Evolutionary conservation across 148 eudicot species (phyloP).

Genomic region (Silene latifolia): DNA sequence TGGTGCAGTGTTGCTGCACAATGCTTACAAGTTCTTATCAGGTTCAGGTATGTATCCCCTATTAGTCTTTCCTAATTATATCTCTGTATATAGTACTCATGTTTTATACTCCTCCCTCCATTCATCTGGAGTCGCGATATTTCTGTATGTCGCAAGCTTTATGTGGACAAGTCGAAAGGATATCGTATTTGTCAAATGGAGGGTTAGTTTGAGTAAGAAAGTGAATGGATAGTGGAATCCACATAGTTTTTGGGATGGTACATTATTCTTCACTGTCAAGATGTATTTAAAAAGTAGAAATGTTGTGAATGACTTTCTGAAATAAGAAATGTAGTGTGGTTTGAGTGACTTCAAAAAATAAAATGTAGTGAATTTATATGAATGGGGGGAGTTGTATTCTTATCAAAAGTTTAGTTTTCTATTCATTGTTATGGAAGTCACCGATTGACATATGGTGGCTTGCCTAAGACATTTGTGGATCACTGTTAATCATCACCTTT

Average conservation of each 20-base stretch:
- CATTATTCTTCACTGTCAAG: not conserved
- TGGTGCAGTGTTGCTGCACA: conserved; percentile 56
- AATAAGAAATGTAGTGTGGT: too few species aligned
- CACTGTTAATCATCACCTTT: not conserved
- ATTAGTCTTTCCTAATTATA: not conserved
- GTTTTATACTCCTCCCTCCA: not conserved
- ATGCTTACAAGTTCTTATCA: conserved; percentile 76
- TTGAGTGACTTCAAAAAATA: too few species aligned
- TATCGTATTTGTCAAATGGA: not conserved
- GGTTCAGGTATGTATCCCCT: conserved; percentile 45
- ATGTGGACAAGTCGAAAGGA: not conserved
- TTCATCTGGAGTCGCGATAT: not conserved
- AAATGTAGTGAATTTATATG: not conserved
- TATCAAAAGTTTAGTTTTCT: not conserved
- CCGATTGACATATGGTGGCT: not conserved
- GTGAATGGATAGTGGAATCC: not conserved
- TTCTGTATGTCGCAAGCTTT: not conserved
- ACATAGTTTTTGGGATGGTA: not conserved
- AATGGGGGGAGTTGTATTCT: not conserved
- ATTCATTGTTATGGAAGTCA: not conserved
- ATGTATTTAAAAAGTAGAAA: not conserved
- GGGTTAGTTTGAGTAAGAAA: not conserved
- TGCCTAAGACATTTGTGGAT: not conserved
- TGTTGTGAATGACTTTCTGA: not conserved
- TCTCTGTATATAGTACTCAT: not conserved